Evolutionary conservation across 371 early-diverging fungal genomes (phyloP).

Genomic region (Mortierella sp.): DNA sequence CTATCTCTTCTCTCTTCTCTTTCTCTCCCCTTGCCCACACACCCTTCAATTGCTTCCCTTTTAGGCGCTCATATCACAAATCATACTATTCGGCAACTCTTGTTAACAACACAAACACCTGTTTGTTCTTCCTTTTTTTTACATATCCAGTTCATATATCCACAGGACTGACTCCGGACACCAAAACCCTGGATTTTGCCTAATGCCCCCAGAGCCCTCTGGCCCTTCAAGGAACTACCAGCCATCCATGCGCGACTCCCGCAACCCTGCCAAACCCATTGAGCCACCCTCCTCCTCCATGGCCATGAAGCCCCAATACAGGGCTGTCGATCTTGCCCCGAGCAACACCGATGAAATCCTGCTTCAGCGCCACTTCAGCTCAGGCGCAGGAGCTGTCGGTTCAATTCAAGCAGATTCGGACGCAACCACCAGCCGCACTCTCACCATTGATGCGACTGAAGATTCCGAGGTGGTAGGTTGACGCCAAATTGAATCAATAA

Average conservation of each 20-base stretch:
- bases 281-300: conserved; percentile 32
- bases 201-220: conserved; percentile 45
- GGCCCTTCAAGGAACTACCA: conserved; percentile 22
- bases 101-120: conserved; percentile 5
- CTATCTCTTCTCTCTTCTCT: neutral
- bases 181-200: conserved; percentile 21
- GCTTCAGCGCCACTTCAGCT: conserved; percentile 32
- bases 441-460: conserved; percentile 31
- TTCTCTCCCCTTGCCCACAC: neutral
- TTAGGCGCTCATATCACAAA: neutral
- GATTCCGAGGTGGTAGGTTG: conserved; percentile 48
- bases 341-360: conserved; percentile 49
- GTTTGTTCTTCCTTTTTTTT: neutral
- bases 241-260: conserved; percentile 26
- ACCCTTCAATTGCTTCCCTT: conserved; percentile 3
- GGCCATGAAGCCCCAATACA: conserved; percentile 46
- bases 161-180: neutral
- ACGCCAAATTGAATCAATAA: neutral
- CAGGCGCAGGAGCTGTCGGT: conserved; percentile 36
- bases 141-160: neutral
- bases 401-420: conserved; percentile 33
- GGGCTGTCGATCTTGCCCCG: conserved; percentile 28
- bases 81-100: neutral
- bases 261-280: conserved; percentile 20
- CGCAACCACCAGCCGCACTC: conserved; percentile 29